A percentile compares a stretch with the other conserved stretches of the same genome.
Conservation (phyloP, 305 asterid genomes). For the Solanum chacoense region DNA sequence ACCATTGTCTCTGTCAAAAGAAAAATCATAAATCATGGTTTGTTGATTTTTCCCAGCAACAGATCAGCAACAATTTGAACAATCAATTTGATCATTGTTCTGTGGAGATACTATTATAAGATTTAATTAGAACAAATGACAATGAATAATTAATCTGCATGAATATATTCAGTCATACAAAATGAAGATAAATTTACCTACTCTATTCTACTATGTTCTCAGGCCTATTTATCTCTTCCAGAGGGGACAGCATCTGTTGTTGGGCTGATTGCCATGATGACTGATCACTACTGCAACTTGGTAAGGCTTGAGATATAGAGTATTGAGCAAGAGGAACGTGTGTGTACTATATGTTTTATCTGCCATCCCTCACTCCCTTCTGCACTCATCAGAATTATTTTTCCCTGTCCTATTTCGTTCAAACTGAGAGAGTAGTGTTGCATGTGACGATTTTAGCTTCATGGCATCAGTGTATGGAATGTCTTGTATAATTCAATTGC, state of each 20-base stretch:
- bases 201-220: constrained; percentile 18
- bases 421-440: background rate
- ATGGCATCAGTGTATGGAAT: background rate
- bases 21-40: background rate
- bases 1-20: background rate
- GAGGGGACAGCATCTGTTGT: constrained; percentile 86
- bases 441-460: background rate
- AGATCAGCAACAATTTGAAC: background rate
- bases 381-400: background rate
- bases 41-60: background rate
- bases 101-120: background rate
- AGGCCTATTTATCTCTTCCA: constrained; percentile 97
- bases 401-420: background rate
- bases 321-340: background rate
- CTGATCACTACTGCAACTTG: constrained; percentile 90
- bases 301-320: constrained; percentile 23
- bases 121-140: background rate
- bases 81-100: background rate
- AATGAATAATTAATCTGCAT: background rate
- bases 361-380: background rate
- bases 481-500: background rate
- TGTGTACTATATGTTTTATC: background rate
- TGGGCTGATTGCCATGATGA: constrained; percentile 93
- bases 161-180: background rate
- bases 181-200: background rate